These are phyloP conservation scores for Syzygium grande DNA, from an alignment of 345 rosid genomes.

Conservation along the genomic window DNA sequence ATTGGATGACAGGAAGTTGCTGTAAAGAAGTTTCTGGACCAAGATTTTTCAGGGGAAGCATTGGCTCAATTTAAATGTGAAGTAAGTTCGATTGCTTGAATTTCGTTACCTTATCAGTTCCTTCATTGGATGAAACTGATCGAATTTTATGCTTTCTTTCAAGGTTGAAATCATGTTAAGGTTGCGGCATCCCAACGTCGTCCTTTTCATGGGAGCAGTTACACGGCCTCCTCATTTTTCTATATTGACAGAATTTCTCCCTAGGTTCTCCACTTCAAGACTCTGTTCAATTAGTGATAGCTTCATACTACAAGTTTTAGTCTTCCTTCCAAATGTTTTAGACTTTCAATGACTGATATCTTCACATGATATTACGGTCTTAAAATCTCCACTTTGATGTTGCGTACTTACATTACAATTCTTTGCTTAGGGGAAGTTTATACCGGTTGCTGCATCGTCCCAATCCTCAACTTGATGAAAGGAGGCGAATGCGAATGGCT, in stretches of 20 bases:
- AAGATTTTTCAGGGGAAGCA: constrained; percentile 90
- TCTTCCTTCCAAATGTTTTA: background rate
- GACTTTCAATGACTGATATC: background rate
- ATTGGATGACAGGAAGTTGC: constrained; percentile 82
- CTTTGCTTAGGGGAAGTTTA: constrained; percentile 79
- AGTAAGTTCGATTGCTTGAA: constrained; percentile 32
- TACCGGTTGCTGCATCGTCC: constrained; percentile 85
- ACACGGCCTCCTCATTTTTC: constrained; percentile 86
- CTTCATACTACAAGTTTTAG: background rate
- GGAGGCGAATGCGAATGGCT: constrained; percentile 92
- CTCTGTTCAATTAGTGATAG: background rate
- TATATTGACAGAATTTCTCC: constrained; percentile 92
- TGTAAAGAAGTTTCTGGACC: constrained; percentile 87
- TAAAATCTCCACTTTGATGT: background rate
- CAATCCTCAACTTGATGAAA: constrained; percentile 65
- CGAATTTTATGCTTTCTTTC: background rate
- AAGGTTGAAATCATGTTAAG: constrained; percentile 95
- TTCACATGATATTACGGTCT: background rate
- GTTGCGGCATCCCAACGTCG: constrained; percentile 95
- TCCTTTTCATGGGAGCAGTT: constrained; percentile 99
- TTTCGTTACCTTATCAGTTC: background rate
- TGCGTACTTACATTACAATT: background rate
- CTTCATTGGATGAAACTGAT: background rate
- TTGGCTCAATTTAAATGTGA: constrained; percentile 85
- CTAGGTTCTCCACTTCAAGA: constrained; percentile 39